phyloP scores from a whole-genome alignment of 1,284 basidiomycete genomes.

The Testicularia cyperi region DNA sequence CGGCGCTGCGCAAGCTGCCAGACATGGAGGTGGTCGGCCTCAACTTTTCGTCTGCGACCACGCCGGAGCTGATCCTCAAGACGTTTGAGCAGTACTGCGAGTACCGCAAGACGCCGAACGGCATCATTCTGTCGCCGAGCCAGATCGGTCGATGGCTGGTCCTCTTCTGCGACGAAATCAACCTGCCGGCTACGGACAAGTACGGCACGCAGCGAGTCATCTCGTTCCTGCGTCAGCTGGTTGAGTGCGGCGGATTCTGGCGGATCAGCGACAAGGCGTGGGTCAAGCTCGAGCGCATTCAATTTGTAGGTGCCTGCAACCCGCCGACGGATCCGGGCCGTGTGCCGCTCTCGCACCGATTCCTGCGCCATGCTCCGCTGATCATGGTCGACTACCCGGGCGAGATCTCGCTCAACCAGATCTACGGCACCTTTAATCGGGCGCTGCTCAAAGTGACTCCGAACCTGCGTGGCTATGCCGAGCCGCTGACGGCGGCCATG shows the following conservation, averaged over 20 bases:
- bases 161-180: conserved; percentile 99
- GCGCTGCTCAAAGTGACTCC: conserved; percentile 94
- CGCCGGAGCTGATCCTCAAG: conserved; percentile 94
- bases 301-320: conserved; percentile 99
- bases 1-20: conserved; percentile 91
- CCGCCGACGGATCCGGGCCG: conserved; percentile 99
- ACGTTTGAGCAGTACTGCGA: conserved; percentile 99
- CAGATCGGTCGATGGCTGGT: conserved; percentile 98
- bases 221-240: conserved; percentile 94
- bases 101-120: conserved; percentile 96
- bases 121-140: conserved; percentile 85
- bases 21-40: conserved; percentile 99
- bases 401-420: conserved; percentile 93
- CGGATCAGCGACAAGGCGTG: conserved; percentile 90
- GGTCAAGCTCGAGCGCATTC: conserved; percentile 96
- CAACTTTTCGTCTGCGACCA: conserved; percentile 98
- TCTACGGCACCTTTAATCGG: conserved; percentile 98
- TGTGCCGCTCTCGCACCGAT: conserved; percentile 94
- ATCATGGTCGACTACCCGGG: conserved; percentile 99
- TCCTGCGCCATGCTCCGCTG: conserved; percentile 96
- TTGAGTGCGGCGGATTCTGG: conserved; percentile 95
- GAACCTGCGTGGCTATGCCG: conserved; percentile 85
- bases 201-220: conserved; percentile 99
- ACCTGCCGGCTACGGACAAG: conserved; percentile 92
- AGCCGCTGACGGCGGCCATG: conserved; percentile 96